Percentiles rank a stretch among this genome's conserved stretches.
Conservation (phyloP, 2,329 filamentous ascomycete species). For the Alternaria novae-zelandiae region DNA sequence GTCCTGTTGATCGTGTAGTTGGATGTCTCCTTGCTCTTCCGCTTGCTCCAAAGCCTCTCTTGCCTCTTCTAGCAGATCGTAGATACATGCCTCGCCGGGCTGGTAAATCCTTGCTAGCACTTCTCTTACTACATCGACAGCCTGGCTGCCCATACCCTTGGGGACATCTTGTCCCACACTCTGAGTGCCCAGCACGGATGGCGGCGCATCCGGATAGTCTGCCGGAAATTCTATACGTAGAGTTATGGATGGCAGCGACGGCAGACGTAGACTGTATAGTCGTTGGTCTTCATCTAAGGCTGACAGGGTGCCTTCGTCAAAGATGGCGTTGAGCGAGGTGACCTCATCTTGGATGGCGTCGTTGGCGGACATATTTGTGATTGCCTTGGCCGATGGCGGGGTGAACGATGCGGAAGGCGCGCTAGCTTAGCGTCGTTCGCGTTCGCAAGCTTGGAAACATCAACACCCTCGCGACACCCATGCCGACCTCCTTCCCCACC, state of each 20-base stretch:
- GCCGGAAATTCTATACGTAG: conserved; percentile 70
- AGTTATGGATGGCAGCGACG: conserved; percentile 63
- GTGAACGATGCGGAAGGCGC: conserved; percentile 14
- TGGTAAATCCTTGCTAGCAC: conserved; percentile 72
- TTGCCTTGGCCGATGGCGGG: conserved; percentile 17
- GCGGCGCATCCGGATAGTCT: conserved; percentile 77
- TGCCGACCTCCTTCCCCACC: not conserved
- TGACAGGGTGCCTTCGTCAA: conserved; percentile 69
- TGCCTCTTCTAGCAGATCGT: conserved; percentile 80
- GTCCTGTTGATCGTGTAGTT: conserved; percentile 30
- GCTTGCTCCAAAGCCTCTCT: conserved; percentile 59
- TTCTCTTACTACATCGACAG: conserved; percentile 72
- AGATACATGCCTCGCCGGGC: conserved; percentile 81
- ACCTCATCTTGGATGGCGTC: conserved; percentile 71
- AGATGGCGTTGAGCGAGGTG: conserved; percentile 84
- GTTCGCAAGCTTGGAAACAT: conserved; percentile 12
- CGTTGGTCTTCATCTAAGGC: conserved; percentile 31
- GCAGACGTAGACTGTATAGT: conserved; percentile 65
- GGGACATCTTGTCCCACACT: conserved; percentile 72
- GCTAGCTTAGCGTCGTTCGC: conserved; percentile 14
- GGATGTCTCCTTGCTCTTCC: conserved; percentile 36
- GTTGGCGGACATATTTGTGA: conserved; percentile 35
- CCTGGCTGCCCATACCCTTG: conserved; percentile 73
- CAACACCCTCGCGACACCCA: not conserved
- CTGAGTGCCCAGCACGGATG: conserved; percentile 77